phyloP scores from a whole-genome alignment of 2,329 filamentous ascomycete genomes.

The Didymellaceae sp. region DNA sequence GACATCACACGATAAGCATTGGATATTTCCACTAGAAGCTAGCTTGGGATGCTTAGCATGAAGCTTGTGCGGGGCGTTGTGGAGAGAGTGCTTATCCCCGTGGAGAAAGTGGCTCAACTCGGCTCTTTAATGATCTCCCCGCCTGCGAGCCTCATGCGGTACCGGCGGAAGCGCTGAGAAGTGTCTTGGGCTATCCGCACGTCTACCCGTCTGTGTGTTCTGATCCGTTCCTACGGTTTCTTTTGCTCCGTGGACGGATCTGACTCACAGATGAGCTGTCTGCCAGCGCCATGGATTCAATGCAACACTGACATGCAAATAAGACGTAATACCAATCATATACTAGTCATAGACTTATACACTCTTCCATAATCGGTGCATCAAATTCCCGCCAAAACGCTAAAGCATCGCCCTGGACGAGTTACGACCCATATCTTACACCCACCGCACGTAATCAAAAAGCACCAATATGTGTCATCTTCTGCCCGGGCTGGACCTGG shows the following conservation, averaged over 20 bases:
- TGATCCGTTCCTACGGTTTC: too few species aligned
- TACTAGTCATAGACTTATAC: too few species aligned
- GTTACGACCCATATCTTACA: conserved; percentile 10
- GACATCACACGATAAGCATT: not conserved
- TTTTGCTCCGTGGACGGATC: too few species aligned
- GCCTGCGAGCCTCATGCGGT: not conserved
- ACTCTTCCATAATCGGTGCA: too few species aligned
- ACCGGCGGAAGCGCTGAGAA: not conserved
- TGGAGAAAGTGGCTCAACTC: conserved; percentile 7
- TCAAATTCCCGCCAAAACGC: too few species aligned
- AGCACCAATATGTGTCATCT: conserved; percentile 37
- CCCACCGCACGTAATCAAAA: conserved; percentile 13
- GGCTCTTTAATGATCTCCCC: not conserved
- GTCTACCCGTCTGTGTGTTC: not conserved
- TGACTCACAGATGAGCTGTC: too few species aligned
- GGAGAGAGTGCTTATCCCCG: not conserved
- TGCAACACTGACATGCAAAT: too few species aligned
- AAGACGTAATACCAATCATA: too few species aligned
- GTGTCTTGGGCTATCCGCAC: not conserved
- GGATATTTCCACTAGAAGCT: not conserved
- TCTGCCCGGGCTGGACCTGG: conserved; percentile 37
- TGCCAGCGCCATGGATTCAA: too few species aligned
- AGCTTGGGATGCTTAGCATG: not conserved
- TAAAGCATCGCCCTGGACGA: too few species aligned
- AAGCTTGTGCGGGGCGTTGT: conserved; percentile 13